Base-by-base conservation (phyloP, 805 yeast species). In the Kazachstania viticola region DNA sequence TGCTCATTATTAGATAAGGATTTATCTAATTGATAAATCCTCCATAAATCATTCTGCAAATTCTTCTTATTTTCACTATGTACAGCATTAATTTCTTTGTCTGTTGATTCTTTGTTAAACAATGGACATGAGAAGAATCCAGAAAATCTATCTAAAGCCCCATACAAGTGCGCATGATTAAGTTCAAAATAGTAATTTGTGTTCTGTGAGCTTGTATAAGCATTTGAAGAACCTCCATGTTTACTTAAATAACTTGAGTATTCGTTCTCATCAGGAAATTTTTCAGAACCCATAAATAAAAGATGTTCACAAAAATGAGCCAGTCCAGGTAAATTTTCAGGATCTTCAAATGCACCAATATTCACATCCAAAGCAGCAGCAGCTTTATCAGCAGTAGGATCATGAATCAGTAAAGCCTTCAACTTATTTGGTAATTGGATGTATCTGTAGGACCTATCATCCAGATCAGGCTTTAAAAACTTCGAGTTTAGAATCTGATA, bases 11-110 rank as follows among this genome's bases (percentile, higher is more conserved):
- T 83, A 13, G 91, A 66, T 23, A 77, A 61, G 31, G 77, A 67
- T 58, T 82, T 80, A 34, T 81, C 87, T 32, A 88, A 64, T 59
- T 88, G 97, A 48, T 78, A 77, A 30, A 83, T 59, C 48, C 97
- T 72, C 96, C 97, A 85, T 28, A 60, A 51, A 56, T 88, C 98
- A 51, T 69, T 79, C 56, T 88, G 97, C 32, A 91, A 62, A 53
- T 88, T 88, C 61, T 91, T 88, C 54, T 85, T 88, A 62, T 88
- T 84, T 60, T 88, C 98, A 24, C 94, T 80, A 56, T 88, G 95
- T 8, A 88, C 97, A 2, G 97, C 97, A 40, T 75, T 73, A 46
- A 88, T 80, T 57, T 88, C 98, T 34, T 96, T 69, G 49, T 85
- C 95, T 50, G 84, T 82, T 50, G 95, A 78, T 40, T 73, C 64